A percentile compares a stretch with the other conserved stretches of the same genome.
Conservation (phyloP, 768 basidiomycete genomes). For the Bullera alba region DNA sequence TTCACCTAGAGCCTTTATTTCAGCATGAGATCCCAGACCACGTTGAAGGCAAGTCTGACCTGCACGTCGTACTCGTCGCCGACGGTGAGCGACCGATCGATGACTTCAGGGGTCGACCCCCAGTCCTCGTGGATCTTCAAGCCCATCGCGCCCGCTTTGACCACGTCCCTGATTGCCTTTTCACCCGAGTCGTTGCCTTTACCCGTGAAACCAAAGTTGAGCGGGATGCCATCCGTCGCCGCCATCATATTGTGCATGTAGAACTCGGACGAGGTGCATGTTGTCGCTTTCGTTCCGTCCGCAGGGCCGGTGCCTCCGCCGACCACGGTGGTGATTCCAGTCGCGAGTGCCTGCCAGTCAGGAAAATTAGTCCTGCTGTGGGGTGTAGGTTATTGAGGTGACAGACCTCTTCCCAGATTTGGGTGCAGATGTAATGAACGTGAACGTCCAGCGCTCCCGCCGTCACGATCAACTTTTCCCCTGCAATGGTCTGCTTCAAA, state of each 20-base stretch:
- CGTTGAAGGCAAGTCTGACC: constrained; percentile 46
- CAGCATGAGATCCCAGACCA: background rate
- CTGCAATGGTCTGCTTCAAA: constrained; percentile 63
- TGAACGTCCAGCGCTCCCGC: constrained; percentile 90
- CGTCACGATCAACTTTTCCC: constrained; percentile 87
- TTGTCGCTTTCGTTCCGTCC: constrained; percentile 84
- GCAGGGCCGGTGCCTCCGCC: constrained; percentile 94
- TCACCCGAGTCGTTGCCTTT: constrained; percentile 88
- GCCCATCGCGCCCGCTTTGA: constrained; percentile 76
- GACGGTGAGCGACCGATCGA: constrained; percentile 67
- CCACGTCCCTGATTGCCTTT: constrained; percentile 61
- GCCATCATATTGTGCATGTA: constrained; percentile 86
- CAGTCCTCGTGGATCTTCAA: constrained; percentile 97
- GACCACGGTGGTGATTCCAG: constrained; percentile 84
- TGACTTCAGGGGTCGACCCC: constrained; percentile 81
- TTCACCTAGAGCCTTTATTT: constrained; percentile 55
- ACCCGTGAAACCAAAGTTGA: constrained; percentile 93
- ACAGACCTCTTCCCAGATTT: constrained; percentile 73
- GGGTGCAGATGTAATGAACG: constrained; percentile 90
- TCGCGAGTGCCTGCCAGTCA: constrained; percentile 46
- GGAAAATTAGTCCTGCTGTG: constrained; percentile 5
- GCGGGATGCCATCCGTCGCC: constrained; percentile 78
- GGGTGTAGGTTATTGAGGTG: constrained; percentile 17
- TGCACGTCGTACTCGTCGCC: constrained; percentile 91
- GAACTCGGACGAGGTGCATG: constrained; percentile 84